Evolutionary conservation across 2,329 filamentous ascomycete genomes (phyloP), one percentile per base, ranked within the genome.

Genomic region (Stachybotrys echinatus): DNA sequence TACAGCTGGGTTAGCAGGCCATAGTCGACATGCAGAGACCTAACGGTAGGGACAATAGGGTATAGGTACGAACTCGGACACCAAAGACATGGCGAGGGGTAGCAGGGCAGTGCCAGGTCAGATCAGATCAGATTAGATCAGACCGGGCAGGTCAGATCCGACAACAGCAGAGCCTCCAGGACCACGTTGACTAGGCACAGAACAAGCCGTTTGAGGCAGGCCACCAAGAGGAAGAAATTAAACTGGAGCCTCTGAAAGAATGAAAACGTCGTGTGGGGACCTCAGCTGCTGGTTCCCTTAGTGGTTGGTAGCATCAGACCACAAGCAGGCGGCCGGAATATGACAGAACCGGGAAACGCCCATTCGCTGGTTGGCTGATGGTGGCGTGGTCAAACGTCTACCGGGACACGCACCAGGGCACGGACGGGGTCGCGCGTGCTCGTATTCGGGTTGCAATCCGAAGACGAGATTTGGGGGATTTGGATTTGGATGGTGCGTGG

Each of bases 41-140:
- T 48, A 23, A 50, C 45, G 38, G 27, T 40, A 20, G 19, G 27
- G 23, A 7, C 48, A 42, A 37, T n/a, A n/a, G n/a, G n/a, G n/a
- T n/a, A 47, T 47, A 43, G 49, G 48, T 44, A 62, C 60, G 56
- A 58, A 62, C 60, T 62, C 60, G 52, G 60, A 62, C 54, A 62
- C 60, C 50, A 62, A 57, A 51, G 58, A 59, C 60, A 62, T 62
- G 54, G 54, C 55, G 51, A 34, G 14, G 27, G 27, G 27, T 8
- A 14, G 14, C 14, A 14, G 27, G 27, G 27, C 27, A 34, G 14
- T 34, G 27, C 27, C 27, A 34, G 27, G 27, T 34, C 27, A 14
- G 27, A 34, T 5, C 27, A 14, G 27, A 5, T 5, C 27, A 34
- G 27, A 34, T 34, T 34, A 34, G 27, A 34, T 34, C 27, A 34